Evolutionary conservation across 164 flowering plant species (phyloP).

Genomic region (Chimonanthus praecox): DNA sequence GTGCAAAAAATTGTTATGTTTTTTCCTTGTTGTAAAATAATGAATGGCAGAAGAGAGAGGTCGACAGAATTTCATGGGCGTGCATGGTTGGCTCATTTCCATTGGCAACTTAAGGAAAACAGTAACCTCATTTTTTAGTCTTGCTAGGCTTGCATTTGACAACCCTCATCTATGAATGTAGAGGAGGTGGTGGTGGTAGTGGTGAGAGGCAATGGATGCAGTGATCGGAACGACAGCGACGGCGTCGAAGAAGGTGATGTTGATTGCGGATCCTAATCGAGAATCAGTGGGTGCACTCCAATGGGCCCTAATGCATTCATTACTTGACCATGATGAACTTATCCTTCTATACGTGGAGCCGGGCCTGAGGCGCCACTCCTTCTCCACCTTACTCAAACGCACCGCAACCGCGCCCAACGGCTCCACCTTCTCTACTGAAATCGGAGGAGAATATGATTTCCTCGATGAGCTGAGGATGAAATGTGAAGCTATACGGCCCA

Average conservation of each 20-base stretch:
- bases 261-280: constrained; percentile 48
- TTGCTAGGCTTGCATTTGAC: too few relatives aligned
- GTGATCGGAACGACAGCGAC: neutral
- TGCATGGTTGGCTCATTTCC: too few relatives aligned
- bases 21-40: too few relatives aligned
- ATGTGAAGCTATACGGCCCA: neutral
- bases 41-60: too few relatives aligned
- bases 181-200: too few relatives aligned
- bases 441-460: neutral
- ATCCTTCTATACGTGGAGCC: constrained; percentile 51
- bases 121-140: too few relatives aligned
- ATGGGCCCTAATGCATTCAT: constrained; percentile 54
- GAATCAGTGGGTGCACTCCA: constrained; percentile 61
- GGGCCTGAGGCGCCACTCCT: constrained; percentile 35
- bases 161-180: too few relatives aligned
- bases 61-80: too few relatives aligned
- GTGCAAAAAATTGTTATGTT: too few relatives aligned
- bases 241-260: constrained; percentile 18
- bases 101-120: too few relatives aligned
- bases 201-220: too few relatives aligned
- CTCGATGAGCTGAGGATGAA: neutral
- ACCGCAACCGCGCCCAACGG: neutral
- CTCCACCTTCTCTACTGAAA: neutral
- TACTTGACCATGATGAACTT: constrained; percentile 49
- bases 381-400: constrained; percentile 36